Conservation (phyloP, 345 rosid species). For the Pseudoturritis turrita region DNA sequence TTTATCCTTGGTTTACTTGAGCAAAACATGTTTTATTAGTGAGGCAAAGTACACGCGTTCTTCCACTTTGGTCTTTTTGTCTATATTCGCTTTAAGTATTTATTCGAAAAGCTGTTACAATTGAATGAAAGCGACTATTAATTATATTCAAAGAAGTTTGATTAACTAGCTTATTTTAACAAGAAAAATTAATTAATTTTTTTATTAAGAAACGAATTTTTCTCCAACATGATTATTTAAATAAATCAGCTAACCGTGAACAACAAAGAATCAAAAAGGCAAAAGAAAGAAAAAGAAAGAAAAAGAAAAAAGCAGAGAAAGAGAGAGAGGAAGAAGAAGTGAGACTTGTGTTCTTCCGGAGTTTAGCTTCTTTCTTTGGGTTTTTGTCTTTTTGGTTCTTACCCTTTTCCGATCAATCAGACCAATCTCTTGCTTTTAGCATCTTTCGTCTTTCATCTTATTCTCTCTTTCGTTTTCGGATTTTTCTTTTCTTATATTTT, state of each 20-base stretch:
- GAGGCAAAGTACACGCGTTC: conserved; percentile 31
- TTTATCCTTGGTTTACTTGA: conserved; percentile 11
- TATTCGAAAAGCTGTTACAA: conserved; percentile 24
- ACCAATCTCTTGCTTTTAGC: conserved; percentile 29
- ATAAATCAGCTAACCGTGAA: conserved; percentile 25
- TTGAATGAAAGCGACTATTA: conserved; percentile 10
- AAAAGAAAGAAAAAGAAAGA: background rate
- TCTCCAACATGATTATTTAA: conserved; percentile 22
- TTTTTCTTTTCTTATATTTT: background rate
- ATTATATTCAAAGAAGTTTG: conserved; percentile 6
- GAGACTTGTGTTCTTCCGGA: conserved; percentile 33
- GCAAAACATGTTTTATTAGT: conserved; percentile 25
- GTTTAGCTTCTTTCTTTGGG: conserved; percentile 18
- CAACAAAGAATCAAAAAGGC: conserved; percentile 31
- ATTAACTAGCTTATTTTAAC: background rate
- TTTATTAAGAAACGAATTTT: conserved; percentile 10
- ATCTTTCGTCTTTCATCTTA: conserved; percentile 24
- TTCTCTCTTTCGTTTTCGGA: conserved; percentile 1
- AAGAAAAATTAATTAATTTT: background rate
- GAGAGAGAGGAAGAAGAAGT: conserved; percentile 24
- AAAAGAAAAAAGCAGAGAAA: conserved; percentile 3
- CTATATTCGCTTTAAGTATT: conserved; percentile 25
- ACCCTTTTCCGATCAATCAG: conserved; percentile 33
- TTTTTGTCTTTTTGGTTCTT: conserved; percentile 29
- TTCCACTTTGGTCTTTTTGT: conserved; percentile 24